Evolutionary conservation across 2,329 filamentous ascomycete genomes (phyloP).

Genomic region (Alternaria burnsii): DNA sequence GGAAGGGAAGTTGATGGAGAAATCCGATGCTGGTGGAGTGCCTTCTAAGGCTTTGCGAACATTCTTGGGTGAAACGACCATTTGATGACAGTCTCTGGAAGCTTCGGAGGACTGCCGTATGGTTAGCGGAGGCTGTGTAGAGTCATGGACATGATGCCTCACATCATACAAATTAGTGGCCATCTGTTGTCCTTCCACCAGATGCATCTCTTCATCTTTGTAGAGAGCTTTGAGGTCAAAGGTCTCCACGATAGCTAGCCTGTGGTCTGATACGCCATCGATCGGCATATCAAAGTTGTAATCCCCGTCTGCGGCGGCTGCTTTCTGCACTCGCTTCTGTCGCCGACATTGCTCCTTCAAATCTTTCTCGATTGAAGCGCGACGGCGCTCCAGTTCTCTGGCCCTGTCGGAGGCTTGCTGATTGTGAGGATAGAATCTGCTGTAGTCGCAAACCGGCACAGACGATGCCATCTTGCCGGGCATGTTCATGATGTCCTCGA

Average conservation of each 20-base stretch:
- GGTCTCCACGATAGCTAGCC: neutral
- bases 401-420: neutral
- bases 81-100: neutral
- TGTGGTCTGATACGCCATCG: neutral
- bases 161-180: neutral
- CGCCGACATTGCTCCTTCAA: neutral
- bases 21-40: neutral
- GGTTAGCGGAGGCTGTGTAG: neutral
- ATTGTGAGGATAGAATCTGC: constrained; percentile 1
- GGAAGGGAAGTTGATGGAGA: neutral
- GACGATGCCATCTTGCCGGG: neutral
- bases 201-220: neutral
- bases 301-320: neutral
- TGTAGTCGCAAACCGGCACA: neutral
- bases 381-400: neutral
- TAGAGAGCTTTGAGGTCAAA: neutral
- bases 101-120: neutral
- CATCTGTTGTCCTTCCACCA: neutral
- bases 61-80: neutral
- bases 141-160: too few relatives aligned
- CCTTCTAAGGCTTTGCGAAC: constrained; percentile 5
- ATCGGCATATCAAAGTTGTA: neutral
- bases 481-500: constrained; percentile 21
- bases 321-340: neutral
- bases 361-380: neutral